These are phyloP conservation scores for Borovskyia barvae DNA, from an alignment of 208 protist genomes.

Conservation along the genomic window DNA sequence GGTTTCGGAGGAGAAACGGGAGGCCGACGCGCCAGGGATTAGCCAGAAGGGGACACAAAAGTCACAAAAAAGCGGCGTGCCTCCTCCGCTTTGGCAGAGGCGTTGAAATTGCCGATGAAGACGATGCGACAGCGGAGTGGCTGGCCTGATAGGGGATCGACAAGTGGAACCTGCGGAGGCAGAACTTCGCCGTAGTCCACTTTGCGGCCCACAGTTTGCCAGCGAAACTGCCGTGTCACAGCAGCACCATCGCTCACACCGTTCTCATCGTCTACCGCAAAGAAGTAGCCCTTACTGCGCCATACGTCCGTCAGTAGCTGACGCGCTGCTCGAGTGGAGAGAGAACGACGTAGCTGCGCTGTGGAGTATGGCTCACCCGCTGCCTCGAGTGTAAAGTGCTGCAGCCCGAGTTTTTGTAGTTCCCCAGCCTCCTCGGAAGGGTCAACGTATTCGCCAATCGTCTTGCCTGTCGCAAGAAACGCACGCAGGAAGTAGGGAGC, in stretches of 20 bases:
- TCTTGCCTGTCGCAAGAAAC: slow-evolving; percentile 18
- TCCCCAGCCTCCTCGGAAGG: slow-evolving; percentile 40
- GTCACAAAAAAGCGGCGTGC: slow-evolving; percentile 17
- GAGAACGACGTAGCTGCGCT: slow-evolving; percentile 2
- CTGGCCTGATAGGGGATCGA: background rate
- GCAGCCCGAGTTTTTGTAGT: slow-evolving; percentile 23
- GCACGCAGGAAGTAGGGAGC: slow-evolving; percentile 24
- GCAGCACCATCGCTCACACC: background rate
- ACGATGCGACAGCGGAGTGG: slow-evolving; percentile 22
- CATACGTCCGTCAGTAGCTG: slow-evolving; percentile 32
- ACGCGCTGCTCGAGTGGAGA: slow-evolving; percentile 6
- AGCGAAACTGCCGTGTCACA: slow-evolving; percentile 29
- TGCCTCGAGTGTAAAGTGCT: slow-evolving; percentile 25
- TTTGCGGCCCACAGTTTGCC: slow-evolving; percentile 30
- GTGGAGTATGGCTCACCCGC: background rate
- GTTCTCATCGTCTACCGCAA: slow-evolving; percentile 29
- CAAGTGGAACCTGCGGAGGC: slow-evolving; percentile 29
- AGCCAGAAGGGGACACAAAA: background rate
- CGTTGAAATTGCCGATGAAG: slow-evolving; percentile 37
- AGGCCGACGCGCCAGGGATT: background rate
- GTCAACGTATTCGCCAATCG: no score
- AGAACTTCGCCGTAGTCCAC: slow-evolving; percentile 47
- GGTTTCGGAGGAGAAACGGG: slow-evolving; percentile 1
- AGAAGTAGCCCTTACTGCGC: slow-evolving; percentile 63
- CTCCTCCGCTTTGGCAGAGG: slow-evolving; percentile 2